These are phyloP conservation scores for Pholiota adiposa DNA, from an alignment of 1,284 basidiomycete genomes.

Conservation along the genomic window DNA sequence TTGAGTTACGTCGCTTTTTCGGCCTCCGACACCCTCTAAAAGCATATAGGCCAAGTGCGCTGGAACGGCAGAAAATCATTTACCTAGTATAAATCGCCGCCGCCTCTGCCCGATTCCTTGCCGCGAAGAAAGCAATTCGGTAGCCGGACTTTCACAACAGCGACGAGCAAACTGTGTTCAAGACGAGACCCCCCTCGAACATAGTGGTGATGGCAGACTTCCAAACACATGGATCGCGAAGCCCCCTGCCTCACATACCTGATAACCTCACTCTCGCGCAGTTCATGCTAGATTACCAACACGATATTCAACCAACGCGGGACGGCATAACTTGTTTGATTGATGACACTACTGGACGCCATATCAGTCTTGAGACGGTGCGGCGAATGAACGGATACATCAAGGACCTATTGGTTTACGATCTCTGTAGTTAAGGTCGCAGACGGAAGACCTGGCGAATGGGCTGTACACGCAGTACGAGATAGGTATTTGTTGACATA, in stretches of 20 bases:
- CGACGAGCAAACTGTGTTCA: background rate
- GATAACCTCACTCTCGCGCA: slow-evolving; percentile 68
- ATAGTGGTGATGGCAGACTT: slow-evolving; percentile 25
- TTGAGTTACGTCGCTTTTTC: background rate
- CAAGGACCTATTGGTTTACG: background rate
- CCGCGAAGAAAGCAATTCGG: background rate
- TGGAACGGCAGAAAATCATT: background rate
- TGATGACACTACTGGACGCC: slow-evolving; percentile 55
- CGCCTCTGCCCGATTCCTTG: background rate
- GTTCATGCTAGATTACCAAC: slow-evolving; percentile 66
- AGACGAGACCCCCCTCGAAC: background rate
- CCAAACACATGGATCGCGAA: slow-evolving; percentile 19
- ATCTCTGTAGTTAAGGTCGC: slow-evolving; percentile 44
- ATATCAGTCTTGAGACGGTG: slow-evolving; percentile 49
- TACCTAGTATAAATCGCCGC: slow-evolving; percentile 7
- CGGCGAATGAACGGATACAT: slow-evolving; percentile 8
- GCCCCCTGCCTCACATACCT: slow-evolving; percentile 53
- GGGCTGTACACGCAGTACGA: slow-evolving; percentile 47
- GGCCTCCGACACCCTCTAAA: background rate
- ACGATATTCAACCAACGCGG: slow-evolving; percentile 49
- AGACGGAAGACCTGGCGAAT: slow-evolving; percentile 58
- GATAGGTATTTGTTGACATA: slow-evolving; percentile 33
- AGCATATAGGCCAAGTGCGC: background rate
- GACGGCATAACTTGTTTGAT: slow-evolving; percentile 55
- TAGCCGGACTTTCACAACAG: background rate